Base-by-base conservation (phyloP, 2,329 filamentous ascomycete species). In the Epicoccum sorghinum region DNA sequence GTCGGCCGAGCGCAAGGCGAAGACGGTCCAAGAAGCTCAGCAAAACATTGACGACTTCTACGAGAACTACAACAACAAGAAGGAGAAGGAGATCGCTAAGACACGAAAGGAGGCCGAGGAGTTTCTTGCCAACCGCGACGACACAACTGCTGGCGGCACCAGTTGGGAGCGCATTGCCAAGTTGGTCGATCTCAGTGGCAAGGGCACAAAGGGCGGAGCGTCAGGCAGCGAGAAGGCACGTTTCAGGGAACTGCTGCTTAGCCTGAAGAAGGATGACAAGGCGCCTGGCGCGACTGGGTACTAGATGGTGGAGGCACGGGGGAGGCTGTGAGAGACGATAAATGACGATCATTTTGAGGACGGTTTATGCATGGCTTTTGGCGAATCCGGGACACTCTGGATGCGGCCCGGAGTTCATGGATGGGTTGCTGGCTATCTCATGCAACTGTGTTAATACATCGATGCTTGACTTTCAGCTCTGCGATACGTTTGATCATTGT, bases 151-250 rank as follows among this genome's bases (percentile, higher is more conserved):
- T 9, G 95, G 95, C 45, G 95, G 95, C 59, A 99, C 95, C 4
- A 96, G 91, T 82, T 99, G 95, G 95, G 95, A 99, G 80, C 89
- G 95, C 65, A 98, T 99, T 71, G 89, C 93, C 23, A 99, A 98
- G 81, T 78, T 99, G 66, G 93, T 98, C n/a, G 95, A 99, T 77
- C 78, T 99, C 62, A 97, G 91, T 69, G 95, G 95, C 59, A 99
- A 98, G 80, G 92, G 93, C 12, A 80, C 85, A 55, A 90, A 88
- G 77, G 93, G 93, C 54, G 93, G 93, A 70, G 92, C 90, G 38
- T 87, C 87, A 57, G 93, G 93, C 40, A 96, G 90, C 57, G 93
- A 93, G 68, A 99, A 99, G 84, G 91, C 96, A 76, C 90, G 92
- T 61, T 98, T 99, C 84, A 88, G 95, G 64, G 93, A 98, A 78